A percentile compares a stretch with the other conserved stretches of the same genome.
These are phyloP conservation scores for Cystofilobasidium capitatum DNA, from an alignment of 768 basidiomycete species.

Conservation along the genomic window DNA sequence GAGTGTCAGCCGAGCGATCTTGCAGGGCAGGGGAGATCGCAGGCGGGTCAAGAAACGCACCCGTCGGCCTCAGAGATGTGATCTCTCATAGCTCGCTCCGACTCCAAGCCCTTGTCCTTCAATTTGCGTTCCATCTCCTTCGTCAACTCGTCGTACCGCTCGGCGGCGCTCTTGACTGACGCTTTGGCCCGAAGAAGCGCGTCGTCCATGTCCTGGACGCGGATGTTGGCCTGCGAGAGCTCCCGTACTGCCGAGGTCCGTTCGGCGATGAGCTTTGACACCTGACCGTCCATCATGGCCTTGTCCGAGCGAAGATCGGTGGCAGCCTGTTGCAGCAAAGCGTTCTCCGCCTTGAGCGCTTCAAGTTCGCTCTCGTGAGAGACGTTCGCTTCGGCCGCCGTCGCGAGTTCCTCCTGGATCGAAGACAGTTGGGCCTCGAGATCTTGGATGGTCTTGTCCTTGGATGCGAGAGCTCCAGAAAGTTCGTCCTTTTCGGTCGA, in stretches of 20 bases:
- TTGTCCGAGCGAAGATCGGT: conserved; percentile 8
- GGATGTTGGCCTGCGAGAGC: conserved; percentile 11
- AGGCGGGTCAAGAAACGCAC: conserved; percentile 4
- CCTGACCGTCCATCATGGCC: not conserved
- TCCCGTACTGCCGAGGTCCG: conserved; percentile 11
- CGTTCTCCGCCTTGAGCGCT: conserved; percentile 7
- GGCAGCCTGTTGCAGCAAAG: not conserved
- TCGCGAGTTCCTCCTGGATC: not conserved
- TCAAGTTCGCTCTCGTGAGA: not conserved
- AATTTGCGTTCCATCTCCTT: conserved; percentile 12
- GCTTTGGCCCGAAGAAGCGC: conserved; percentile 7
- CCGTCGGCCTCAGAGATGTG: conserved; percentile 25
- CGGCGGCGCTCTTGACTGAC: not conserved
- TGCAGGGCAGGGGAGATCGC: not conserved
- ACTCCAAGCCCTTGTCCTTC: conserved; percentile 11
- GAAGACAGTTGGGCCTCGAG: not conserved
- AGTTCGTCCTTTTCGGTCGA: conserved; percentile 1
- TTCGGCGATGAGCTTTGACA: conserved; percentile 8
- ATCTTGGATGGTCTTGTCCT: not conserved
- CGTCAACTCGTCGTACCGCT: not conserved
- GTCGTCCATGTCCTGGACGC: conserved; percentile 20
- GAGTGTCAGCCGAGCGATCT: not conserved
- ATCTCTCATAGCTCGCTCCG: conserved; percentile 13
- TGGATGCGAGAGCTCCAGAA: not conserved
- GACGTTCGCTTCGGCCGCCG: not conserved